Base-by-base conservation (phyloP, 305 asterid species). In the Galium porrigens region DNA sequence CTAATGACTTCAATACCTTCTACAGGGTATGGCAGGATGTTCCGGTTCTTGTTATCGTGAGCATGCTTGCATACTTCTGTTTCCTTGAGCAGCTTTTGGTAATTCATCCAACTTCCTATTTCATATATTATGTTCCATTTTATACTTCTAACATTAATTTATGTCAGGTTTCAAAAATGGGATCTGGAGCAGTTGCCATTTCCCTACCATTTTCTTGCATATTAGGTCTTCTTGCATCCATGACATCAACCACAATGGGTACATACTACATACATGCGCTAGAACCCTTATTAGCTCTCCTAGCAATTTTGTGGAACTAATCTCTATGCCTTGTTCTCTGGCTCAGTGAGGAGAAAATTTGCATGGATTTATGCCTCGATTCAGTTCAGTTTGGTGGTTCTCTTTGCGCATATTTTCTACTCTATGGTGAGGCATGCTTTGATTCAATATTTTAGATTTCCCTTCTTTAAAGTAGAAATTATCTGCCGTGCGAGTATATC, bases 171-270 rank as follows among this genome's bases (percentile, higher is more conserved):
- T 58, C 52, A 32, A 85, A 72, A 72, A 67, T 88, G 95, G 92
- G 94, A 68, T 88, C 97, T 3, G 86, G 92, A 42, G 96, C 97
- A 37, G 88, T 91, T 11, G 96, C 95, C 30, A 80, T 88, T 78
- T 88, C 97, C 44, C 85, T 91, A 70, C 96, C 96, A 2, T 86
- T 91, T 77, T 86, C 98, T 56, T 88, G 95, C 83, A 86, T 91
- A 75, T 77, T 88, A 72, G 98, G 98, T 71, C 96, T 91, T 73
- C 89, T 91, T 67, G 96, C 98, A 58, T 88, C 95, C 53, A 91
- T 91, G 97, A 86, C 95, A 64, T 83, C 98, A 29, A 89, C 98
- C 34, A 86, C 95, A 65, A 91, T 91, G 94, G 95, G 98, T 88
- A 80, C 49, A 67, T 42, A 36, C 36, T 88, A 79, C 49, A 67